A percentile compares a stretch with the other conserved stretches of the same genome.
phyloP scores from a whole-genome alignment of 2,329 filamentous ascomycete genomes.

The Fusarium goolgardi region DNA sequence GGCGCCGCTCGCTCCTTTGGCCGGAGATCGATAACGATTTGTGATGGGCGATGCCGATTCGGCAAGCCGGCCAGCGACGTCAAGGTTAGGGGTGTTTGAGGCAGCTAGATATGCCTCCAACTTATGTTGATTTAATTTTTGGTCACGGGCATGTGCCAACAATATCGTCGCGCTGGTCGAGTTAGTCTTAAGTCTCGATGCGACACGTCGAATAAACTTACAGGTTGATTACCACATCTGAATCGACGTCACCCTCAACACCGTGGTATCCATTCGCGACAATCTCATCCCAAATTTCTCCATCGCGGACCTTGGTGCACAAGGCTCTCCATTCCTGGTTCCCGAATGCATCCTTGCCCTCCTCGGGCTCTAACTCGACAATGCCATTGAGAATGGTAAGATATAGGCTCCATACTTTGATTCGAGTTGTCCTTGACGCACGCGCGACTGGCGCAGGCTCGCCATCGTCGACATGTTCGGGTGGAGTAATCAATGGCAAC shows the following conservation, averaged over 20 bases:
- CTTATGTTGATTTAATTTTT: slow-evolving; percentile 84
- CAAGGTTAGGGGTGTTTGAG: slow-evolving; percentile 76
- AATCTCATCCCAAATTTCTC: slow-evolving; percentile 94
- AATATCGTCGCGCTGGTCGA: slow-evolving; percentile 81
- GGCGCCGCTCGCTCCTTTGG: slow-evolving; percentile 70
- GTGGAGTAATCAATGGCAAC: slow-evolving; percentile 79
- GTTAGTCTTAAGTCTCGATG: slow-evolving; percentile 36
- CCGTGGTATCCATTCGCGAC: slow-evolving; percentile 88
- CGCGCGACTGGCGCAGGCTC: slow-evolving; percentile 79
- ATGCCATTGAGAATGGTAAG: slow-evolving; percentile 93
- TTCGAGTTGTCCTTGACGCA: slow-evolving; percentile 82
- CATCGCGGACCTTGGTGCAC: slow-evolving; percentile 86
- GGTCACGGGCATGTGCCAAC: slow-evolving; percentile 87
- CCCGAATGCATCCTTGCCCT: slow-evolving; percentile 90
- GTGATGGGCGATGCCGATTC: slow-evolving; percentile 50
- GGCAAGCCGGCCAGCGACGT: slow-evolving; percentile 74
- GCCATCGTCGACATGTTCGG: slow-evolving; percentile 60
- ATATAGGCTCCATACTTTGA: slow-evolving; percentile 98
- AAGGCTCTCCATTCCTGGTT: slow-evolving; percentile 85
- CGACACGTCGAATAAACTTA: slow-evolving; percentile 56
- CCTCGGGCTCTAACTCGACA: slow-evolving; percentile 86
- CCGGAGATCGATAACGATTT: slow-evolving; percentile 58
- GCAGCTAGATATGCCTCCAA: slow-evolving; percentile 91
- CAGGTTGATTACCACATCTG: slow-evolving; percentile 93
- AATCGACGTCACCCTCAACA: slow-evolving; percentile 88